These are phyloP conservation scores for Aspergillus steynii DNA, from an alignment of 495 filamentous ascomycete genomes.

Conservation along the genomic window DNA sequence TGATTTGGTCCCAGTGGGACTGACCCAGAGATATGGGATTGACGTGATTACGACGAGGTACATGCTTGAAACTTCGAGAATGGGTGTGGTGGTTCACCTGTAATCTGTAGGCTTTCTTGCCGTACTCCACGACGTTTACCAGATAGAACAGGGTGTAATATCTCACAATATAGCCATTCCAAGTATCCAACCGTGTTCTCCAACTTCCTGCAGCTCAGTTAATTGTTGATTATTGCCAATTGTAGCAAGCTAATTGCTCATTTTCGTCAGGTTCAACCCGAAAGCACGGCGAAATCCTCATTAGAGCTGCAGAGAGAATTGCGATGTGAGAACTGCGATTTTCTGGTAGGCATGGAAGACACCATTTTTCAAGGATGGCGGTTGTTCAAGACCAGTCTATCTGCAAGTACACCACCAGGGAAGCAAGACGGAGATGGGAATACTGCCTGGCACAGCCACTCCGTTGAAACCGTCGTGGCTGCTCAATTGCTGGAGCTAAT, in stretches of 20 bases:
- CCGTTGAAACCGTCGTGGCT: conserved; percentile 51
- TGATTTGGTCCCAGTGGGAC: conserved; percentile 28
- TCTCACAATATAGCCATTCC: conserved; percentile 1
- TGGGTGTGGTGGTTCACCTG: neutral
- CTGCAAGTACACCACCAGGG: conserved; percentile 21
- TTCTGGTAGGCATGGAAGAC: conserved; percentile 47
- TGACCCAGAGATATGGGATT: conserved; percentile 55
- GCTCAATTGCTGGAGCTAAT: conserved; percentile 54
- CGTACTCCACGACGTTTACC: neutral
- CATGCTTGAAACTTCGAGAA: conserved; percentile 35
- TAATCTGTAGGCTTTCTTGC: neutral
- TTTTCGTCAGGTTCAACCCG: conserved; percentile 23
- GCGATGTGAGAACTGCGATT: conserved; percentile 41
- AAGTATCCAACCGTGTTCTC: neutral
- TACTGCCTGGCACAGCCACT: conserved; percentile 35
- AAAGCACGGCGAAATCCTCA: conserved; percentile 7
- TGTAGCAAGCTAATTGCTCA: conserved; percentile 18
- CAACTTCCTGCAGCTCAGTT: neutral
- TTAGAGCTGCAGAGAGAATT: conserved; percentile 23
- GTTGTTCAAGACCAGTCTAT: conserved; percentile 53
- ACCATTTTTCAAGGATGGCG: conserved; percentile 40
- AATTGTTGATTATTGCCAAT: neutral
- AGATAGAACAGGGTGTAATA: conserved; percentile 4
- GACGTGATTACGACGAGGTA: conserved; percentile 54
- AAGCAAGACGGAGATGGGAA: neutral